Evolutionary conservation across 75 land plant species (phyloP).

Genomic region (Cupressus sempervirens): DNA sequence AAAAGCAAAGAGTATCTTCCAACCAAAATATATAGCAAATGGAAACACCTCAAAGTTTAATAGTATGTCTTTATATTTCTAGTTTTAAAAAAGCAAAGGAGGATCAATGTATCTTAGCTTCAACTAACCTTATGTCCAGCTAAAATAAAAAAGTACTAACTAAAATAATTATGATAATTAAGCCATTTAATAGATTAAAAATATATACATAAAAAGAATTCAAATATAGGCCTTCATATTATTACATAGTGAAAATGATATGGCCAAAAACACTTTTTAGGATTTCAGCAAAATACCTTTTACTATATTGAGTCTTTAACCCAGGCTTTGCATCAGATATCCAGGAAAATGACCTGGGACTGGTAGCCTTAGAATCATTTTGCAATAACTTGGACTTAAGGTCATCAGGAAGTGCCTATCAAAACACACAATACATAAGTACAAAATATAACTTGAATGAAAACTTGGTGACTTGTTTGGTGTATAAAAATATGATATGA

Average conservation of each 20-base stretch:
- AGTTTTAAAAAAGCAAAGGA: neutral
- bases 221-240: neutral
- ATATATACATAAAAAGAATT: neutral
- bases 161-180: neutral
- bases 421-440: neutral
- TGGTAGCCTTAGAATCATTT: neutral
- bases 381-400: conserved; percentile 6
- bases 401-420: conserved; percentile 21
- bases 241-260: neutral
- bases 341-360: conserved; percentile 42
- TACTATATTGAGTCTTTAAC: conserved; percentile 26
- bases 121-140: neutral
- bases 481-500: neutral
- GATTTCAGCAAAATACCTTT: conserved; percentile 16
- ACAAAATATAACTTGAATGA: neutral
- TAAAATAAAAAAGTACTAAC: neutral
- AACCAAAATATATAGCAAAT: neutral
- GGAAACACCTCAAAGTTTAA: neutral
- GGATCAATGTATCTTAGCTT: neutral
- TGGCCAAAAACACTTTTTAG: neutral
- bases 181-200: neutral
- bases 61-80: neutral
- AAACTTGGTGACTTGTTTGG: neutral
- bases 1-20: neutral
- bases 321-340: conserved; percentile 30